Evolutionary conservation across 495 filamentous ascomycete genomes (phyloP), one percentile per base, ranked within the genome.

Genomic region (Trichoderma reesei): DNA sequence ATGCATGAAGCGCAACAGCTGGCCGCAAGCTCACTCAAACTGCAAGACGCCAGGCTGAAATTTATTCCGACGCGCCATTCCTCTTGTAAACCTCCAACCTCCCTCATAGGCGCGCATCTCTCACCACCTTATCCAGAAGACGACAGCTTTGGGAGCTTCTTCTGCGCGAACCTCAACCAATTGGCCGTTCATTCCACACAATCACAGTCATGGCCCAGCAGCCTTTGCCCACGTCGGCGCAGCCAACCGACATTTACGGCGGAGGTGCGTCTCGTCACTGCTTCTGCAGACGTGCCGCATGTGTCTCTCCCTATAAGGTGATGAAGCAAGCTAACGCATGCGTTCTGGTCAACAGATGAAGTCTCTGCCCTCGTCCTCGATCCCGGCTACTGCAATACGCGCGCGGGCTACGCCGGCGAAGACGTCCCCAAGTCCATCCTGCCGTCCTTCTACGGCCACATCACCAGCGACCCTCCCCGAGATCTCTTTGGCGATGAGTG

Each of bases 381-480:
- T 70, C 89, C 95, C 4, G 94, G 95, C 48, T 96, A 89, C 78
- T 90, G 87, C 56, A 89, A 85, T 69, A 90, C 86, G 16, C 93
- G 95, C 77, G 95, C 92, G 64, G 94, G 94, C 66, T 98, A 96
- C 72, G 94, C 94, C 4, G 94, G 95, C 69, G 94, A 98, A 87
- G 94, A 98, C 77, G 86, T 89, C 3, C 94, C 94, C 64, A 98
- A 98, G 81, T 90, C 90, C 14, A 84, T 98, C 60, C 80, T 95
- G 51, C 91, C 93, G 18, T 91, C 90, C 37, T 88, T 89, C 77
- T 98, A 96, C 73, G 81, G 80, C 64, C 75, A 80, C 56, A 59
- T 72, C 67, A 77, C 75, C 7, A 72, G 73, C 41, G 80, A 75
- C 59, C 79, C 85, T n/a, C 75, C 75, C 3, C 69, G 83, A 63